A percentile compares a stretch with the other conserved stretches of the same genome.
Evolutionary conservation across 805 yeast genomes (phyloP).

Genomic region (Saccharomycopsis sp.): DNA sequence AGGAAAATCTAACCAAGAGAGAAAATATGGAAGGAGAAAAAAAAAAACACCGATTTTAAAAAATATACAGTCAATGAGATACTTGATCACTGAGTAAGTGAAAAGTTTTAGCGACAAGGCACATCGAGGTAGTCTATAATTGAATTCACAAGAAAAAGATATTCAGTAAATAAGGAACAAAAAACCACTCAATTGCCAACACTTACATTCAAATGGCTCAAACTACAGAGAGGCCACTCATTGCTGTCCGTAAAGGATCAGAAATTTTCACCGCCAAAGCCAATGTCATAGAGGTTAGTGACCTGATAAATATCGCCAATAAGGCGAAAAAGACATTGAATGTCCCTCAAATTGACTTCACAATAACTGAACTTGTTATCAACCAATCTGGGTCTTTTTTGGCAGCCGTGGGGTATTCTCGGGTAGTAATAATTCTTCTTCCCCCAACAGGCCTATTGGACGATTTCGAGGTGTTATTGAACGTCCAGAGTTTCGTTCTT

Average conservation of each 20-base stretch:
- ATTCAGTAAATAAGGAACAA: no score
- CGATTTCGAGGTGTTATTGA: not conserved
- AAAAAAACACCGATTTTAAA: no score
- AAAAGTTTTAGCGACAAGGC: no score
- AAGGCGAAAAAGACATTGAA: conserved; percentile 25
- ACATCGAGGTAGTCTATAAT: no score
- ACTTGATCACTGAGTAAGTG: no score
- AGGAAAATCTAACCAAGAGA: no score
- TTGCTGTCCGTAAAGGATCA: conserved; percentile 10
- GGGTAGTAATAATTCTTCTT: conserved; percentile 29
- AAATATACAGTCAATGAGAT: no score
- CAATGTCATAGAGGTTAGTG: conserved; percentile 23
- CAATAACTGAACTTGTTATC: conserved; percentile 30
- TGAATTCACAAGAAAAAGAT: no score
- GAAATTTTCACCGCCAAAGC: conserved; percentile 32
- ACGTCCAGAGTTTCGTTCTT: conserved; percentile 1
- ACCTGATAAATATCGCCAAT: conserved; percentile 1
- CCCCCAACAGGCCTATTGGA: conserved; percentile 25
- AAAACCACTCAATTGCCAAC: no score
- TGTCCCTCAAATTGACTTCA: conserved; percentile 25
- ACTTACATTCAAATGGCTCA: no score
- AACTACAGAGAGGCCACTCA: not conserved
- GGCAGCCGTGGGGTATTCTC: conserved; percentile 33
- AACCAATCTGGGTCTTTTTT: conserved; percentile 38
- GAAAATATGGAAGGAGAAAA: no score